Evolutionary conservation across 2,329 filamentous ascomycete species (phyloP).

Genomic region (Bertia moriformis): DNA sequence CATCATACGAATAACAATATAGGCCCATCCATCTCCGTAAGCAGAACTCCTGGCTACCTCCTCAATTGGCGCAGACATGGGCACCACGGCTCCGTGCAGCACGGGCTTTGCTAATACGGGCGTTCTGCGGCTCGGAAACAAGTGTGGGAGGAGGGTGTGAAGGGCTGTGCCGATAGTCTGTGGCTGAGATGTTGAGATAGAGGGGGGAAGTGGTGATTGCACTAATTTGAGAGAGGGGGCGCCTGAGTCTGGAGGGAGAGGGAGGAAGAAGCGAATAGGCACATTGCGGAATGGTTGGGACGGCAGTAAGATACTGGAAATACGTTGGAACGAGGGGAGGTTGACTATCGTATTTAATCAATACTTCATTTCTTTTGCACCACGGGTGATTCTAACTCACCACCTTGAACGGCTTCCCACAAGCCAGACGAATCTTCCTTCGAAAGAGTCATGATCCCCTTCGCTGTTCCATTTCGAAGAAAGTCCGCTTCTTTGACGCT

Average conservation of each 20-base stretch:
- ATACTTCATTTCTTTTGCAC: not conserved
- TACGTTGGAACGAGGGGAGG: conserved; percentile 6
- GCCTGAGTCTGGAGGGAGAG: not conserved
- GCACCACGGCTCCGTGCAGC: not conserved
- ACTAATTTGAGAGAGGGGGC: not conserved
- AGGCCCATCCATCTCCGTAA: conserved; percentile 1
- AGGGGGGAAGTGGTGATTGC: not conserved
- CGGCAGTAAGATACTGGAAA: not conserved
- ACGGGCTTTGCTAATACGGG: not conserved
- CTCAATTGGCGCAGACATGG: not conserved
- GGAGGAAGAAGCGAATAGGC: not conserved
- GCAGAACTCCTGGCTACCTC: not conserved
- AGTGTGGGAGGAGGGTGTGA: not conserved
- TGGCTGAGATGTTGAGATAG: not conserved
- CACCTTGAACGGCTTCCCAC: conserved; percentile 49
- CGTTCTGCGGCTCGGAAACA: not conserved
- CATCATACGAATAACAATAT: not conserved
- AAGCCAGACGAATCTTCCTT: conserved; percentile 53
- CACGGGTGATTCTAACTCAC: no score
- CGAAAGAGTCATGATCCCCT: conserved; percentile 57
- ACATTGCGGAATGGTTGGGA: conserved; percentile 1
- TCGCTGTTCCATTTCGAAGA: conserved; percentile 54
- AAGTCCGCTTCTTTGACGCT: conserved; percentile 58
- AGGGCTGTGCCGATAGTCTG: not conserved
- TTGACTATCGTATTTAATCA: conserved; percentile 28